These are phyloP conservation scores for Citrullus amarus DNA, from an alignment of 306 rosid species.

Conservation along the genomic window DNA sequence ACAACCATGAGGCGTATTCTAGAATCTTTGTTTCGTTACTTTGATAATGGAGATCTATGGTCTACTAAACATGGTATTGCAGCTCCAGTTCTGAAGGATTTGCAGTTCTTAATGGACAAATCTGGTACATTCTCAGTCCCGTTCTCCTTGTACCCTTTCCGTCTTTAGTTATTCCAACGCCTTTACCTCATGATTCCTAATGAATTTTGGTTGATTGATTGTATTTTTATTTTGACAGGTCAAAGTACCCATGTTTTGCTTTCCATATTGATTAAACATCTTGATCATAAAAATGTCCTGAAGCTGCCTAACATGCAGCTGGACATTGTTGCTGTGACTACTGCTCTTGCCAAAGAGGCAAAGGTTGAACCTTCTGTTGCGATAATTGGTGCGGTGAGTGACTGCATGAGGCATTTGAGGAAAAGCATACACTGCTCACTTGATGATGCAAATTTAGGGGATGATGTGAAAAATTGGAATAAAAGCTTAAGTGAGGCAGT, in stretches of 20 bases:
- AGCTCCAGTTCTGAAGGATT: constrained; percentile 57
- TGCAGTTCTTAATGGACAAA: constrained; percentile 64
- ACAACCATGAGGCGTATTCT: constrained; percentile 78
- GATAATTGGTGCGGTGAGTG: constrained; percentile 59
- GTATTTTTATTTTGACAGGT: constrained; percentile 33
- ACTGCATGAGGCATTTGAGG: constrained; percentile 79
- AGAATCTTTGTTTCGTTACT: constrained; percentile 81
- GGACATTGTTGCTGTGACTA: constrained; percentile 67
- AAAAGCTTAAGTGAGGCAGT: constrained; percentile 56
- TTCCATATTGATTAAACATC: constrained; percentile 75
- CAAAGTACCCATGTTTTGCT: constrained; percentile 69
- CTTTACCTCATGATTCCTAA: background rate
- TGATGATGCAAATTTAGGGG: constrained; percentile 40
- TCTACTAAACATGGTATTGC: constrained; percentile 63
- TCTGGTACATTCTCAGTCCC: constrained; percentile 36
- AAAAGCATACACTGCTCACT: constrained; percentile 62
- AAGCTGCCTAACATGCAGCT: constrained; percentile 67
- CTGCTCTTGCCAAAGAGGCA: constrained; percentile 59
- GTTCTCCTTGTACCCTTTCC: background rate
- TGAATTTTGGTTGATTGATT: background rate
- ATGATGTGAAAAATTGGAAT: constrained; percentile 48
- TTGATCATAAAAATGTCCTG: constrained; percentile 77
- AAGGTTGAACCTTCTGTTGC: constrained; percentile 69
- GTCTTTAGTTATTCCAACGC: background rate
- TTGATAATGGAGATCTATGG: constrained; percentile 65